Evolutionary conservation across 1,139 yeast species (phyloP), one percentile per base, ranked within the genome.

Genomic region (Diutina neorugosa): DNA sequence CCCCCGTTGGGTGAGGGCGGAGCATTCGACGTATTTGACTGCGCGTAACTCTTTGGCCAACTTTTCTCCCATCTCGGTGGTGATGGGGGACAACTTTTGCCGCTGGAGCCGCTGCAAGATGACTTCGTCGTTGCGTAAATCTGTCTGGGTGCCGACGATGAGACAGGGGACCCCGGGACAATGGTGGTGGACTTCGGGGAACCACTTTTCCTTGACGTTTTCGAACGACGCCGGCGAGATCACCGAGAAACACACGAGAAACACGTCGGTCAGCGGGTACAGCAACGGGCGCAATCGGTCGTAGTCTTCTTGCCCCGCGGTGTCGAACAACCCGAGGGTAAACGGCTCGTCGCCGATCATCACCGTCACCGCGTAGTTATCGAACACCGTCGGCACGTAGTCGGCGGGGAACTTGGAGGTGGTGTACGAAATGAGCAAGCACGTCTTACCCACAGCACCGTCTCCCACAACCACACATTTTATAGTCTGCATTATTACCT

Each of bases 291-390:
- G 87, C 66, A 93, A 76, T 67, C 98, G 81, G 71, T 93, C 98
- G 69, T 93, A 93, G 75, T 93, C 98, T 78, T 91, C 98, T 75
- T 93, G 98, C 51, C 98, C 98, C 20, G 98, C 98, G 51, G 98
- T 93, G 74, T 93, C 98, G 66, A 91, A 93, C 58, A 93, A 76
- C 16, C 98, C 98, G 63, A 93, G 80, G 21, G 97, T 93, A 69
- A 89, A 91, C 50, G 98, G 98, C 70, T 91, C 98, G 67, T 91
- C 98, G 53, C 97, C 98, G 67, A 93, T 93, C 89, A 93, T 91
- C 54, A 93, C 98, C 2, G 98, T 91, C 53, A 93, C 98, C 12
- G 98, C 98, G 67, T 93, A 93, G 74, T 93, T 93, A 69, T 93
- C 98, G 63, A 65, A 65, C 50, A 86, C 95, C 5, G 96, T 87